Conservation (phyloP, 305 asterid genomes). For the Stenogyne calaminthoides region DNA sequence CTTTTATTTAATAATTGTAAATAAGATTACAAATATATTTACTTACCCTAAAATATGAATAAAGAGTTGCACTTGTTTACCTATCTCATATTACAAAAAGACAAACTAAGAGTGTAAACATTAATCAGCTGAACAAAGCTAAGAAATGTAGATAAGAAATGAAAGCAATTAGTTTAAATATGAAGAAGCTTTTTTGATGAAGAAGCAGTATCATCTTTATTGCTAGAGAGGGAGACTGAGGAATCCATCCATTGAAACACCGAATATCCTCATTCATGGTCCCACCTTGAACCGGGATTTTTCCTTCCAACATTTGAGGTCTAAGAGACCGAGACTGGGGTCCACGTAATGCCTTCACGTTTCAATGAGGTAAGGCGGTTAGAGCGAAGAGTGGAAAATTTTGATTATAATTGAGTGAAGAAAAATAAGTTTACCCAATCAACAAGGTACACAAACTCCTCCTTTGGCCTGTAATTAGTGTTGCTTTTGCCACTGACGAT, state of each 20-base stretch:
- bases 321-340: conserved; percentile 75
- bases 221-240: conserved; percentile 47
- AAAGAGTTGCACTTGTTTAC: not conserved
- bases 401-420: not conserved
- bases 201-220: conserved; percentile 39
- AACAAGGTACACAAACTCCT: conserved; percentile 89
- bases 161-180: conserved; percentile 13
- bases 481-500: conserved; percentile 92
- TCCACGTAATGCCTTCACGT: conserved; percentile 85
- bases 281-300: conserved; percentile 69
- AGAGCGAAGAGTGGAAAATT: not conserved
- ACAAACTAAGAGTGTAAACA: not conserved
- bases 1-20: not conserved
- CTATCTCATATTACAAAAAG: not conserved
- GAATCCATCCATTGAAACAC: conserved; percentile 67
- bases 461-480: conserved; percentile 79
- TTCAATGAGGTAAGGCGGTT: not conserved
- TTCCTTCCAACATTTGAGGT: conserved; percentile 87
- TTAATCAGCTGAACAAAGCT: conserved; percentile 7
- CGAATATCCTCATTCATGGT: conserved; percentile 41
- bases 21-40: not conserved
- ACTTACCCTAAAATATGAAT: not conserved
- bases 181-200: conserved; percentile 47
- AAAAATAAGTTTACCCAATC: conserved; percentile 68
- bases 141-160: not conserved